A percentile compares a stretch with the other conserved stretches of the same genome.
Evolutionary conservation across 225 moss, liverwort and hornwort genomes (phyloP).

Genomic region (Physcomitrium patens): DNA sequence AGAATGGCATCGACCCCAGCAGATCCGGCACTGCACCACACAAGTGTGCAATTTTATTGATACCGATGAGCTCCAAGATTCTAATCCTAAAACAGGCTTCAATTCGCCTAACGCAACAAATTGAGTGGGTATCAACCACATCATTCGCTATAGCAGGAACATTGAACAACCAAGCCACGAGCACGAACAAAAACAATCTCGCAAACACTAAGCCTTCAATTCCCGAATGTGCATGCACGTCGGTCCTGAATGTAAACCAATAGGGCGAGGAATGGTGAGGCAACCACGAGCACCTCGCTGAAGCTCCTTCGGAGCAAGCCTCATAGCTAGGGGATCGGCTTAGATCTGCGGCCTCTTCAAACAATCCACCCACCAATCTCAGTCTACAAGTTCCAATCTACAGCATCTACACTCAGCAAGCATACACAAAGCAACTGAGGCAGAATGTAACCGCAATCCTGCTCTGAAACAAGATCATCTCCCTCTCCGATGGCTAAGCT

Average conservation of each 20-base stretch:
- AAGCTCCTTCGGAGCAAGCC: slow-evolving; percentile 27
- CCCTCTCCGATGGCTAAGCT: too few species aligned
- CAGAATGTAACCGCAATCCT: too few species aligned
- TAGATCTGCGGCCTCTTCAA: not conserved
- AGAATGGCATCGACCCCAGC: slow-evolving; percentile 31
- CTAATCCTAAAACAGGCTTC: not conserved
- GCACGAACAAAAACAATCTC: not conserved
- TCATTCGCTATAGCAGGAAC: too few species aligned
- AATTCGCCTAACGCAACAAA: not conserved
- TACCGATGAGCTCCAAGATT: not conserved
- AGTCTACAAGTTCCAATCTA: too few species aligned
- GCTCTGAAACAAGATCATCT: too few species aligned
- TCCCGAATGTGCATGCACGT: too few species aligned
- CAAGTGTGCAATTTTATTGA: not conserved
- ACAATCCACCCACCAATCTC: not conserved
- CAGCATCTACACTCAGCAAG: too few species aligned
- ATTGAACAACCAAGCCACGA: too few species aligned
- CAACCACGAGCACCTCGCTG: slow-evolving; percentile 27
- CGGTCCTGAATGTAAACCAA: not conserved
- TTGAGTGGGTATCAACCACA: not conserved
- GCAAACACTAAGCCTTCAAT: not conserved
- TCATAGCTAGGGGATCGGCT: slow-evolving; percentile 27
- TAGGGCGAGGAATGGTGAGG: not conserved
- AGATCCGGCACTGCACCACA: slow-evolving; percentile 26
- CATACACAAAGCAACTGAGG: too few species aligned